Conservation (phyloP, 2,329 filamentous ascomycete genomes). For the Chlorencoelia australis region DNA sequence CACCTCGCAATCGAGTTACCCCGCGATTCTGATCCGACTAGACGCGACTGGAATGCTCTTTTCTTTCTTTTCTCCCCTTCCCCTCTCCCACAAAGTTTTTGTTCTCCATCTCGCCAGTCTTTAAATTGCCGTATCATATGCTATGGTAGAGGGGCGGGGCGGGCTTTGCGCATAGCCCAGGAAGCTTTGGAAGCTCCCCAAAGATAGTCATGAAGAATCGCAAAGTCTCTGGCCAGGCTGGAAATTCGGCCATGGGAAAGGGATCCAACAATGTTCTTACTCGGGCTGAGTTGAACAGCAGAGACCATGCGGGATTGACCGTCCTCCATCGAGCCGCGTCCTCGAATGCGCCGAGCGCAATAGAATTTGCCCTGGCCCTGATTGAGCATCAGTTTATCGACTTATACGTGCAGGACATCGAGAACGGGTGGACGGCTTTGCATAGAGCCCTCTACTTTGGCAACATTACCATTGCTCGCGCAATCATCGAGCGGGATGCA, state of each 20-base stretch:
- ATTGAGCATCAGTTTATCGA: conserved; percentile 77
- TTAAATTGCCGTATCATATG: no score
- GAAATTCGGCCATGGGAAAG: conserved; percentile 35
- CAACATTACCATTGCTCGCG: conserved; percentile 75
- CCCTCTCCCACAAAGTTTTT: no score
- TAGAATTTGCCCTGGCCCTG: conserved; percentile 67
- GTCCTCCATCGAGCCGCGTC: conserved; percentile 77
- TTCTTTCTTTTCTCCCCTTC: no score
- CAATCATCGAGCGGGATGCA: conserved; percentile 68
- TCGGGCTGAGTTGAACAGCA: conserved; percentile 69
- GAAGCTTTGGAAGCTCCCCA: conserved; percentile 37
- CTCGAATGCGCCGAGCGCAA: conserved; percentile 57
- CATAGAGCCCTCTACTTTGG: conserved; percentile 86
- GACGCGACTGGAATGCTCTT: no score
- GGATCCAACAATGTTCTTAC: conserved; percentile 33
- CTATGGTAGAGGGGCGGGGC: conserved; percentile 32
- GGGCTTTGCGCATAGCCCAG: conserved; percentile 31
- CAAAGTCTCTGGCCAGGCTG: conserved; percentile 41
- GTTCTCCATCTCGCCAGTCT: no score
- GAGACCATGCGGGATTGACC: conserved; percentile 72
- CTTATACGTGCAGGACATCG: conserved; percentile 74
- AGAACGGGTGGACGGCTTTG: conserved; percentile 93
- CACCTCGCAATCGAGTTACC: no score
- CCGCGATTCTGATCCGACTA: no score
- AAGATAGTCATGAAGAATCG: conserved; percentile 39